Evolutionary conservation across 768 basidiomycete genomes (phyloP).

Genomic region (Clathrus columnatus): DNA sequence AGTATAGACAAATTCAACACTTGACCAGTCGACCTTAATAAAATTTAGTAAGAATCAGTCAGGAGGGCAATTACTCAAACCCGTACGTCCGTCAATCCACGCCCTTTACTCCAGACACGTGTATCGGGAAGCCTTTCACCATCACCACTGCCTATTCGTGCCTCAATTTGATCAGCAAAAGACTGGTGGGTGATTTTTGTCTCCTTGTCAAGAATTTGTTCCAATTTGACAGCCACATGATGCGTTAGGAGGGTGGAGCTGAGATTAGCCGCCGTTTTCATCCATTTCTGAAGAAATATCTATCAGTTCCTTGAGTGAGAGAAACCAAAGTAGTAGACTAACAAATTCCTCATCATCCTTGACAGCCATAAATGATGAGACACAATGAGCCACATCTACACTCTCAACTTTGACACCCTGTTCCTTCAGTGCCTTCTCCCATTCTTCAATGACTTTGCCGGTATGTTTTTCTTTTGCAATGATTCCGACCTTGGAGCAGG

Average conservation of each 20-base stretch:
- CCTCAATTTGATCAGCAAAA: conserved; percentile 79
- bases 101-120: conserved; percentile 83
- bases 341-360: conserved; percentile 93
- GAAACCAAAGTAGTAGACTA: conserved; percentile 21
- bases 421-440: conserved; percentile 57
- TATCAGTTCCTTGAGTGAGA: conserved; percentile 1
- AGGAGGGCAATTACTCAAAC: conserved; percentile 12
- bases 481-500: conserved; percentile 57
- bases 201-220: conserved; percentile 86
- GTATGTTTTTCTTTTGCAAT: conserved; percentile 75
- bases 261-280: conserved; percentile 63
- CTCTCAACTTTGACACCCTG: conserved; percentile 57
- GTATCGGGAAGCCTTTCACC: conserved; percentile 75
- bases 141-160: conserved; percentile 77
- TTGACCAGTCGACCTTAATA: conserved; percentile 74
- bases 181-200: conserved; percentile 84
- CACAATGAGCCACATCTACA: conserved; percentile 67
- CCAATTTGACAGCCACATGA: conserved; percentile 81
- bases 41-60: not conserved
- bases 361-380: conserved; percentile 72
- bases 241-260: conserved; percentile 81
- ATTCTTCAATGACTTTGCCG: conserved; percentile 83
- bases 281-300: conserved; percentile 51
- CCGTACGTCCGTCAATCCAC: conserved; percentile 66
- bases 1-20: conserved; percentile 88